phyloP scores from a whole-genome alignment of 768 basidiomycete species.

The Scleroderma citrinum region DNA sequence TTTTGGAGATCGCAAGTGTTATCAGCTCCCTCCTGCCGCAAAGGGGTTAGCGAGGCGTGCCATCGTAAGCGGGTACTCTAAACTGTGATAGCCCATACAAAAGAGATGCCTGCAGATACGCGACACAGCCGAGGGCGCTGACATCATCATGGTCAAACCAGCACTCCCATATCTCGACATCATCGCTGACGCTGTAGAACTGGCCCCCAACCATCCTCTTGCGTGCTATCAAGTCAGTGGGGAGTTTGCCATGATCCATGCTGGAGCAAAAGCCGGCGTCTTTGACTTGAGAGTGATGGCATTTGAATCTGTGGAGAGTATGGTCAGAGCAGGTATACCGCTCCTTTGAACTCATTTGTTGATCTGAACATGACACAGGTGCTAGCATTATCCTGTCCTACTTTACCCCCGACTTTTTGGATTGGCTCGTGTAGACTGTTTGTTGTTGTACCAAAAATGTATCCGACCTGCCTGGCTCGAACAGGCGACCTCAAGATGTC shows the following conservation, averaged over 20 bases:
- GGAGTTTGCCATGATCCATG: conserved; percentile 95
- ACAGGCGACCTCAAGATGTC: conserved; percentile 41
- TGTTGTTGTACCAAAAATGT: not conserved
- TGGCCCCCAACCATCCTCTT: conserved; percentile 84
- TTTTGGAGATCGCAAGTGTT: conserved; percentile 96
- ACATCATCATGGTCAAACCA: conserved; percentile 99
- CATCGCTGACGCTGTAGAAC: conserved; percentile 77
- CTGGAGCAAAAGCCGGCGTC: conserved; percentile 90
- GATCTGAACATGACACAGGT: too few relatives aligned
- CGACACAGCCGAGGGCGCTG: conserved; percentile 87
- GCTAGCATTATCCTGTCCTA: conserved; percentile 89
- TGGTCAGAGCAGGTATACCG: conserved; percentile 80
- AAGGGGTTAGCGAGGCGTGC: conserved; percentile 90
- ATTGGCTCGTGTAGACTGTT: conserved; percentile 51
- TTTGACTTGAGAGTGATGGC: conserved; percentile 91
- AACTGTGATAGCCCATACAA: not conserved
- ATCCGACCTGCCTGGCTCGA: conserved; percentile 38
- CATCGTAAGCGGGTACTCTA: conserved; percentile 52
- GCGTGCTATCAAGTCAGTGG: conserved; percentile 98
- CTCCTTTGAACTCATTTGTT: conserved; percentile 5
- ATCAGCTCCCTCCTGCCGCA: conserved; percentile 87
- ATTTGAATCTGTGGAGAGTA: conserved; percentile 86
- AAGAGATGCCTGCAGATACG: conserved; percentile 52
- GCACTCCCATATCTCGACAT: conserved; percentile 95
- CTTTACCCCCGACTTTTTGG: conserved; percentile 95